Conservation (phyloP, 2,329 filamentous ascomycete genomes). For the Pseudocercospora fijiensis region DNA sequence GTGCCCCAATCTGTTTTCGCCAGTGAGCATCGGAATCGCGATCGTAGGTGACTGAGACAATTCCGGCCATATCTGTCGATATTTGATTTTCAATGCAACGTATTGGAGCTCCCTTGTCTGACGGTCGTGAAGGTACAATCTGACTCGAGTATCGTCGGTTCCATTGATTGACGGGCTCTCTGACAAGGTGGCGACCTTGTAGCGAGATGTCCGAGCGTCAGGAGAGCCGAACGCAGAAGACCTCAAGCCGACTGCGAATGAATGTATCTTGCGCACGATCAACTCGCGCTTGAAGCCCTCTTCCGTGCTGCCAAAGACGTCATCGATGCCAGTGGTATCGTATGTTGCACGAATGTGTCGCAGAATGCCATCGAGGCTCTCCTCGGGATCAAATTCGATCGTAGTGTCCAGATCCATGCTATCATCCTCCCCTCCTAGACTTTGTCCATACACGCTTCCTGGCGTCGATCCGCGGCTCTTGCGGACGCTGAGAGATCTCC, state of each 20-base stretch:
- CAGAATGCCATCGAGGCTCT: conserved; percentile 32
- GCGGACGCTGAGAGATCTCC: conserved; percentile 58
- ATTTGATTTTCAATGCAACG: conserved; percentile 31
- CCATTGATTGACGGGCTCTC: conserved; percentile 18
- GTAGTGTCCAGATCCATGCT: conserved; percentile 38
- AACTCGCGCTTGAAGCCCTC: conserved; percentile 39
- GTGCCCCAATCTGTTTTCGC: conserved; percentile 19
- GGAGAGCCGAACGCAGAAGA: conserved; percentile 9
- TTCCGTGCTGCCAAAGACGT: conserved; percentile 34
- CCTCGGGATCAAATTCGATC: conserved; percentile 30
- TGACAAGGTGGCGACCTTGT: conserved; percentile 25
- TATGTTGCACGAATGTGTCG: conserved; percentile 34
- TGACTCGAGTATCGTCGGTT: conserved; percentile 25
- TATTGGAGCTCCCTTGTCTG: conserved; percentile 25
- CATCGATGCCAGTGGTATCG: conserved; percentile 35
- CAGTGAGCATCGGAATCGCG: conserved; percentile 30
- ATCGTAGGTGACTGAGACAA: conserved; percentile 15
- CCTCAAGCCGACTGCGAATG: conserved; percentile 23
- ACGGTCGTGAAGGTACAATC: conserved; percentile 34
- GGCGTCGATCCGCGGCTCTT: conserved; percentile 58
- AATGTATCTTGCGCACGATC: conserved; percentile 37
- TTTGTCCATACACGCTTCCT: conserved; percentile 43
- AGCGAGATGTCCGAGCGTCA: background rate
- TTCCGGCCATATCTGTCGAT: conserved; percentile 31
- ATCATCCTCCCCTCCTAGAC: conserved; percentile 36